Conservation (phyloP, 2,329 filamentous ascomycete genomes). For the Aspergillus terreus region DNA sequence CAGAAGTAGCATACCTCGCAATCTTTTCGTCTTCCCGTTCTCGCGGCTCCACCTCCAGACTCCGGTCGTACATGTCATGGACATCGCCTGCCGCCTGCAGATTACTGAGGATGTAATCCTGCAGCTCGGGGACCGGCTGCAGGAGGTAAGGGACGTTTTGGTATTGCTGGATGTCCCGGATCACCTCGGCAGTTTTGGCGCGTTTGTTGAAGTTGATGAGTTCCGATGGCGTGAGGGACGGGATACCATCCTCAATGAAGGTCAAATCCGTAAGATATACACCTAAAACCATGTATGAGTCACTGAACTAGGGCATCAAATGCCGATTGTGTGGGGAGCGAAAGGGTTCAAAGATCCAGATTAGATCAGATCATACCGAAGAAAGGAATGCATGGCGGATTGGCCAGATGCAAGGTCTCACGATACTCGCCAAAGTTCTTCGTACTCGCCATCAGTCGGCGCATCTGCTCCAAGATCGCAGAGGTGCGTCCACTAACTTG, state of each 20-base stretch:
- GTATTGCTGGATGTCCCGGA: constrained; percentile 97
- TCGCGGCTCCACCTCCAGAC: constrained; percentile 84
- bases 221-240: constrained; percentile 91
- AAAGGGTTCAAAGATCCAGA: no score
- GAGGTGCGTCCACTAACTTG: constrained; percentile 85
- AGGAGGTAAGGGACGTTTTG: constrained; percentile 96
- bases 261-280: constrained; percentile 96
- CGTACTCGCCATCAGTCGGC: constrained; percentile 90
- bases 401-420: constrained; percentile 85
- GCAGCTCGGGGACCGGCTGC: constrained; percentile 82
- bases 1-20: constrained; percentile 69
- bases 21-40: constrained; percentile 99
- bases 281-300: constrained; percentile 49
- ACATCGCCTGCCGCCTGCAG: constrained; percentile 95
- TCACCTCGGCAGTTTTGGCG: constrained; percentile 95
- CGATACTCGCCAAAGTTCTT: constrained; percentile 98
- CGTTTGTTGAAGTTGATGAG: constrained; percentile 99
- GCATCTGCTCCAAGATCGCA: constrained; percentile 80
- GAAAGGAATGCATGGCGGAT: constrained; percentile 96
- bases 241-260: constrained; percentile 97
- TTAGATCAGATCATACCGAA: constrained; percentile 66
- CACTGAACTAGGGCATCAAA: not conserved
- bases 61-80: constrained; percentile 99
- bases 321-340: not conserved
- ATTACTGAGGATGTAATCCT: constrained; percentile 94